Base-by-base conservation (phyloP, 495 filamentous ascomycete species). In the Amphirosellinia nigrospora region DNA sequence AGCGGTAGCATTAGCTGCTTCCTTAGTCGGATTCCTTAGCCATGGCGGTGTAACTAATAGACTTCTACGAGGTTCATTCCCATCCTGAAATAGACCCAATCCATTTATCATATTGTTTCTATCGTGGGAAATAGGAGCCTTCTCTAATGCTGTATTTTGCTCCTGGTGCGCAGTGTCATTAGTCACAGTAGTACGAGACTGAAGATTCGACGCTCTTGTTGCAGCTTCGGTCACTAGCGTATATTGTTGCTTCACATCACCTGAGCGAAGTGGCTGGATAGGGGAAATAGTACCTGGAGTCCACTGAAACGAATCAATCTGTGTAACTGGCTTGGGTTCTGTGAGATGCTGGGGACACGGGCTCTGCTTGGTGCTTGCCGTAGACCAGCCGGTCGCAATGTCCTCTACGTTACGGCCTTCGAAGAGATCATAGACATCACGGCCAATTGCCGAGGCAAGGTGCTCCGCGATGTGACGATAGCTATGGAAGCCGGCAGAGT, bases 31-130 rank as follows among this genome's bases (percentile, higher is more conserved):
- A 23, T 66, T 41, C 43, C 71, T 80, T 10, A 82, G 32, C 79
- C 79, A 82, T 41, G 69, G 28, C 23, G 81, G 79, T 30, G 81
- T 78, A 13, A 78, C 72, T 0, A 78, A 70, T 32, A 71, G 71
- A 13, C 72, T 48, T 70, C 66, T 79, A n/a, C 72, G 78, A 39
- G 34, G 16, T 9, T 56, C 6, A 45, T 63, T 5, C 1, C 56
- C 34, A n/a, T 4, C 36, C 43, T 3, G 15, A 26, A 59, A 16
- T 55, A 21, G 1, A 34, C 23, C 46, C 38, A 21, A 36, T 16
- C 21, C 36, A 32, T 19, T 46, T 19, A 7, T 30, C 1, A 8
- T 45, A 11, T 67, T 39, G 11, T 32, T 69, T 32, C n/a, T 15
- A 13, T 15, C 3, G 10, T 10, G 36, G n/a, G n/a, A n/a, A 60